Percentiles rank a stretch among this genome's conserved stretches.
phyloP scores from a whole-genome alignment of 108 stramenopile genomes.

The Nitzschia sp. region DNA sequence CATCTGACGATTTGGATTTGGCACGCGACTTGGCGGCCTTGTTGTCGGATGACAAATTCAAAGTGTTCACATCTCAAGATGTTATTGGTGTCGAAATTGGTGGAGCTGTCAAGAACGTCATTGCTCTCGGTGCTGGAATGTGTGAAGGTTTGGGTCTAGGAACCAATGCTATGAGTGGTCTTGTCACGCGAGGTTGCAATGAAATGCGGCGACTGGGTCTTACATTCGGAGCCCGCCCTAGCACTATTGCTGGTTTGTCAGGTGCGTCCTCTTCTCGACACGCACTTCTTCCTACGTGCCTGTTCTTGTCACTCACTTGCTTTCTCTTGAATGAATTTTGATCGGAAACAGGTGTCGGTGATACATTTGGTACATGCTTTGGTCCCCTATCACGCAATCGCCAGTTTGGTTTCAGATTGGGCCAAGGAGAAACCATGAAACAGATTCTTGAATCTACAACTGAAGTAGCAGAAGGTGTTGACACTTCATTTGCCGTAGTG shows the following conservation, averaged over 20 bases:
- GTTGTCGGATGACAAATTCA: constrained; percentile 79
- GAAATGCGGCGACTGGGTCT: constrained; percentile 94
- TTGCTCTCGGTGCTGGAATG: constrained; percentile 97
- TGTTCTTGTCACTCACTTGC: neutral
- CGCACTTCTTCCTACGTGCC: neutral
- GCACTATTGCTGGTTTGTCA: constrained; percentile 87
- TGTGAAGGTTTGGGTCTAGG: constrained; percentile 94
- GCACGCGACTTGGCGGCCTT: constrained; percentile 88
- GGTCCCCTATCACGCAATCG: constrained; percentile 95
- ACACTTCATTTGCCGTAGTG: constrained; percentile 89
- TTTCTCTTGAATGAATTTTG: neutral
- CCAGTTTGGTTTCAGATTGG: constrained; percentile 89
- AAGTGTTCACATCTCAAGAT: constrained; percentile 85
- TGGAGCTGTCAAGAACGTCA: constrained; percentile 96
- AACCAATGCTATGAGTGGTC: constrained; percentile 94
- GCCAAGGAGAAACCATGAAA: constrained; percentile 91
- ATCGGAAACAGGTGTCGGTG: constrained; percentile 78
- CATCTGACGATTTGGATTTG: constrained; percentile 84
- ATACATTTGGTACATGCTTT: constrained; percentile 97
- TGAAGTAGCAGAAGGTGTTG: constrained; percentile 95
- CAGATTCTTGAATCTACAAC: constrained; percentile 83
- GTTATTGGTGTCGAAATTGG: constrained; percentile 96
- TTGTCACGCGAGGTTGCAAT: constrained; percentile 93
- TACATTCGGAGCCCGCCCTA: constrained; percentile 82
- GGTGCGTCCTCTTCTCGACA: constrained; percentile 49